Conservation (phyloP, 208 protist species). For the Porcisia deanei region DNA sequence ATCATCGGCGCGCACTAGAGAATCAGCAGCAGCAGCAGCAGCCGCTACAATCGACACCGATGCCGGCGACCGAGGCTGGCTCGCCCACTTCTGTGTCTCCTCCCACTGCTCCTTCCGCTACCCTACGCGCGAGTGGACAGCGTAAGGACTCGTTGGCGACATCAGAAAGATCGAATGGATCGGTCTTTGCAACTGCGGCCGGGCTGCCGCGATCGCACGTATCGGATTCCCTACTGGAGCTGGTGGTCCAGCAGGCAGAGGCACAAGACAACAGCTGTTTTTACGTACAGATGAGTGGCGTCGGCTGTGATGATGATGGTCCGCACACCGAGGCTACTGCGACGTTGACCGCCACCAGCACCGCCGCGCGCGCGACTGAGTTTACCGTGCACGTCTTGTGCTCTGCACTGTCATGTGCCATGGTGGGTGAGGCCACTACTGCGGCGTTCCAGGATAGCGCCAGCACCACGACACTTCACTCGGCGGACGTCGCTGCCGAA, state of each 20-base stretch:
- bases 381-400: conserved; percentile 3
- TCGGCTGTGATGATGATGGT: not conserved
- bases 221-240: not conserved
- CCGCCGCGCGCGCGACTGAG: not conserved
- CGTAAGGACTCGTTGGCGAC: not conserved
- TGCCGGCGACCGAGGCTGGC: not conserved
- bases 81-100: not conserved
- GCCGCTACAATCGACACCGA: not conserved
- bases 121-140: not conserved
- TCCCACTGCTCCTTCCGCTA: not conserved
- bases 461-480: not conserved
- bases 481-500: not conserved
- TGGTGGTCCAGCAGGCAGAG: not conserved
- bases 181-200: not conserved
- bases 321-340: not conserved
- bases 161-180: not conserved
- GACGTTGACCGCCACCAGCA: not conserved
- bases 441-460: not conserved
- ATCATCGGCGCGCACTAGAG: conserved; percentile 5
- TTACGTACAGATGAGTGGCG: not conserved
- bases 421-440: not conserved
- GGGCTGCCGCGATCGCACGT: not conserved
- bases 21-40: not conserved
- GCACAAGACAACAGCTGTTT: conserved; percentile 9
- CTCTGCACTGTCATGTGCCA: not conserved